Base-by-base conservation (phyloP, 2,329 filamentous ascomycete genomes). In the Xylariaceae sp. region DNA sequence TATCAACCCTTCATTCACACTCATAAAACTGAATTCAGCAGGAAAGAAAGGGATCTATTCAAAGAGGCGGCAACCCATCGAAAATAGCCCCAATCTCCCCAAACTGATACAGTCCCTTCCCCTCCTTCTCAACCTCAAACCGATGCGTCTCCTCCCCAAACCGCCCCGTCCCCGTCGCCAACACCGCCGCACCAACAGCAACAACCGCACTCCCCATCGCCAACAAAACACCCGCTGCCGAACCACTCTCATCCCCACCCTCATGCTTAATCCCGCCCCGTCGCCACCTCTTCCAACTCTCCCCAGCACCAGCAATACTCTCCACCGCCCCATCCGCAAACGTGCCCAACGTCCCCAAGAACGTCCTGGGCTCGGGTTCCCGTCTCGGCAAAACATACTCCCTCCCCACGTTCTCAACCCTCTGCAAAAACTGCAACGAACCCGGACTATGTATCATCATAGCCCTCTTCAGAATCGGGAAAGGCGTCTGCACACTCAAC, bases 401-500 rank as follows among this genome's bases (percentile, higher is more conserved):
- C 18, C 45, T 50, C 2, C 45, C 17, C 17, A 17, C 17, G 17
- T 17, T 17, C 17, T 17, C 17, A 17, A 17, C 17, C 17, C 17
- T 17, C 17, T 17, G 17, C 17, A 17, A 17, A 62, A 71, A 69
- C 4, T 59, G 60, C 15, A 65, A 23, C 5, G 74, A 65, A 30
- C 64, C 60, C 5, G 67, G 61, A 52, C 66, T 68, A 10, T 69
- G 68, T 51, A 63, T 62, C 17, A 58, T 61, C 44, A 76, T 63
- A 44, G 66, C 66, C 2, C 58, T 65, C 5, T 65, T 67, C 1
- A 81, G 69, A 68, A 77, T 80, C 55, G 78, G 75, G 55, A 75
- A 74, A 2, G 79, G 80, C 2, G 81, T 78, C 10, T 73, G 68
- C 6, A 78, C 75, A 18, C 88, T 77, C 77, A 94, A 88, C 53